Base-by-base conservation (phyloP, 805 yeast genomes). In the Cyberlindnera japonica region DNA sequence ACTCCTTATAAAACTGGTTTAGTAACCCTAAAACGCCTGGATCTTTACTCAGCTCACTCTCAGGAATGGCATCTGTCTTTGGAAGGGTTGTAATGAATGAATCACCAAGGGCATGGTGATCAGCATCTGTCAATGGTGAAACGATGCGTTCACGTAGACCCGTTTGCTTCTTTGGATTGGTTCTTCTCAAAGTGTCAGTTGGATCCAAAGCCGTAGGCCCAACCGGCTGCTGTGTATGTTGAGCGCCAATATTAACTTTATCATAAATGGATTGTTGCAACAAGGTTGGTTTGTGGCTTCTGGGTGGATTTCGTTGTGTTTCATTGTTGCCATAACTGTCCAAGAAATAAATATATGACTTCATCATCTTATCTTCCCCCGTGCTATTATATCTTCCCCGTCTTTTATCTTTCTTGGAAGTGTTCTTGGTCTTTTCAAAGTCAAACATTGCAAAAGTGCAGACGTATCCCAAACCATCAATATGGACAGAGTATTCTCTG, bases 381-480 rank as follows among this genome's bases (percentile, higher is more conserved):
- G 71, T 51, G 41, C 18, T 27, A 5, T 70, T 69, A 47, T 73
- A 71, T 36, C 69, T 65, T 30, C 64, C 56, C 48, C 62, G 57
- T 58, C 42, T 47, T 9, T 44, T 47, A 40, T 42, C 21, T 23
- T 46, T 23, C 47, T 67, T 67, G 45, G 31, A 22, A 44, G 65
- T 64, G 44, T 67, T 64, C 41, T 69, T 74, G 44, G 73, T 71
- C 48, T 77, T 77, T 45, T 81, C 89, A 47, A 83, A 78, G 50
- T 87, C 83, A 63, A 93, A 93, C 81, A 87, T 86, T 2, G 98
- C 98, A 70, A 82, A 88, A 22, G 87, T 81, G 57, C 98, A 91
- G 27, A 93, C 95, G 55, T 90, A 83, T 0, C 99, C 99, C 29
- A 93, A 67, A 0, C 96, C 98, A 64, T 90, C 97, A 35, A 90